Evolutionary conservation across 805 yeast species (phyloP).

Genomic region (Myxozyma lipomycoides): DNA sequence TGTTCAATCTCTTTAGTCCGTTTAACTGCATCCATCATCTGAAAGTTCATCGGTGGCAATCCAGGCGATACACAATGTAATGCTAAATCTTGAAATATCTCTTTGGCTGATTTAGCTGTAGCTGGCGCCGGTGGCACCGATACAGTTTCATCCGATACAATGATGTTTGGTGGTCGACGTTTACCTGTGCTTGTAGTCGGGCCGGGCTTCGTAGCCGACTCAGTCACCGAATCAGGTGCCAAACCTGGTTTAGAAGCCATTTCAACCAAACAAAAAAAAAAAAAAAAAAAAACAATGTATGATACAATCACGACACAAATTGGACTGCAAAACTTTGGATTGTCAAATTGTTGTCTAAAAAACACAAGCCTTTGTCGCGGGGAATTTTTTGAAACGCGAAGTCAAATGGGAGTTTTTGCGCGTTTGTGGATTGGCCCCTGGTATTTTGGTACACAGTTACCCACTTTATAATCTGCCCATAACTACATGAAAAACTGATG

Average conservation of each 20-base stretch:
- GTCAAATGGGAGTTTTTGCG: too few relatives aligned
- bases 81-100: constrained; percentile 35
- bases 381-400: too few relatives aligned
- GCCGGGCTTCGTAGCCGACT: background rate
- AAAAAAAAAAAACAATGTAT: too few relatives aligned
- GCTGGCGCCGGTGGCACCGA: constrained; percentile 4
- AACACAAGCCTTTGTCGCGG: too few relatives aligned
- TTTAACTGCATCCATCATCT: constrained; percentile 27
- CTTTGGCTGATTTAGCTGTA: constrained; percentile 29
- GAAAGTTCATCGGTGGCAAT: constrained; percentile 25
- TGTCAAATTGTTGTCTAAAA: too few relatives aligned
- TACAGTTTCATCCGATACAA: constrained; percentile 5
- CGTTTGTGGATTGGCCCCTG: too few relatives aligned
- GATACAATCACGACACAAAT: too few relatives aligned
- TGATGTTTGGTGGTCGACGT: constrained; percentile 1
- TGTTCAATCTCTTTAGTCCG: constrained; percentile 28
- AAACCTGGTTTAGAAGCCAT: background rate
- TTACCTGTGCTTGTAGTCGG: background rate
- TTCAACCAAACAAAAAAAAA: background rate
- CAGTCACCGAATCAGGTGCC: too few relatives aligned
- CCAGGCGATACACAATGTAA: constrained; percentile 35
- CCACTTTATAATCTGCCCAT: too few relatives aligned
- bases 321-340: too few relatives aligned
- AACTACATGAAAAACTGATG: too few relatives aligned
- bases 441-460: too few relatives aligned